phyloP scores from a whole-genome alignment of 345 rosid species.

The Nasturtium officinale region DNA sequence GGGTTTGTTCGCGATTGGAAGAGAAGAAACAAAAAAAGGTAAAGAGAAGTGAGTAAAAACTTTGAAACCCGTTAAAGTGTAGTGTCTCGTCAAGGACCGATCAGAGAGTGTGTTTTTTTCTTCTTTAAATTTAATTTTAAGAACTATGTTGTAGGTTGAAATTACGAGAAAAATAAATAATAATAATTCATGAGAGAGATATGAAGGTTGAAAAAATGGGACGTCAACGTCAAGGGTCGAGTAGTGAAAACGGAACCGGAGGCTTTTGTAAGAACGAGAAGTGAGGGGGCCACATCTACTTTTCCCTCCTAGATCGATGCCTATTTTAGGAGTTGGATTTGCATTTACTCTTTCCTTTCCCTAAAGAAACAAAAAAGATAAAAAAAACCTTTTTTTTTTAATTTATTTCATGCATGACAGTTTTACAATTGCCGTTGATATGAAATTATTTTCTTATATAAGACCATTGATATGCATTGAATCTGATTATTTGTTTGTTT shows the following conservation, averaged over 20 bases:
- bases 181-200: constrained; percentile 41
- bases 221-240: constrained; percentile 42
- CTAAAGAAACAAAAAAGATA: too few relatives aligned
- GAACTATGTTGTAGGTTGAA: not conserved
- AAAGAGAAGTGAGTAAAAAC: constrained; percentile 8
- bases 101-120: not conserved
- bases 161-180: not conserved
- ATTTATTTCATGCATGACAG: not conserved
- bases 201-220: constrained; percentile 1
- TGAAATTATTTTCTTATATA: not conserved
- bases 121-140: too few relatives aligned
- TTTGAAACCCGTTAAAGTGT: constrained; percentile 42
- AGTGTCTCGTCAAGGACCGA: constrained; percentile 44
- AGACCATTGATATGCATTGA: not conserved
- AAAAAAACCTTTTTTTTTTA: too few relatives aligned
- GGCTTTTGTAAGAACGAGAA: constrained; percentile 29
- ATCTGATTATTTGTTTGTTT: not conserved
- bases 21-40: constrained; percentile 32
- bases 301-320: constrained; percentile 13
- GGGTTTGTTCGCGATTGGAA: constrained; percentile 57
- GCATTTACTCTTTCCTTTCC: too few relatives aligned
- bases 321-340: constrained; percentile 17
- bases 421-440: not conserved
- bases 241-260: constrained; percentile 43
- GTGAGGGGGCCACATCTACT: constrained; percentile 40